A percentile compares a stretch with the other conserved stretches of the same genome.
These are phyloP conservation scores for Logfia minima DNA, from an alignment of 129 eudicot genomes.

Conservation along the genomic window DNA sequence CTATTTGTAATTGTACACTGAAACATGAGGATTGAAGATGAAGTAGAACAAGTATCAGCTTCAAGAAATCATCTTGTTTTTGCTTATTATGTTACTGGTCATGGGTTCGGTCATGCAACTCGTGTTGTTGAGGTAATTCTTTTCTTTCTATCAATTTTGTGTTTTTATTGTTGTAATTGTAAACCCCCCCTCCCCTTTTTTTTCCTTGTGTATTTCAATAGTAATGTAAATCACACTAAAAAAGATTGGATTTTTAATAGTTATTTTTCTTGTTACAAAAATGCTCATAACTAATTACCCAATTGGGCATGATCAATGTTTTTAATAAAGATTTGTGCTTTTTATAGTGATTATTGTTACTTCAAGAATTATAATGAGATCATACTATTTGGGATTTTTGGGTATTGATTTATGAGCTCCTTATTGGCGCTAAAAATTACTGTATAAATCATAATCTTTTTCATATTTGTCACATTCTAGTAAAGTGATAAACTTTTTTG, in stretches of 20 bases:
- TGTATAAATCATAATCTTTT: neutral
- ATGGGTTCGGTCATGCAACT: slow-evolving; percentile 90
- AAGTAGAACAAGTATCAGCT: slow-evolving; percentile 29
- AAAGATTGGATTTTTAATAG: neutral
- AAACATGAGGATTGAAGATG: slow-evolving; percentile 43
- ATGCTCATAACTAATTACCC: slow-evolving; percentile 11
- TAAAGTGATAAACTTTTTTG: neutral
- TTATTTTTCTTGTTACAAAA: neutral
- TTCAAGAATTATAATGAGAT: neutral
- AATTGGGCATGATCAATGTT: neutral
- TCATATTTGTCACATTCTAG: neutral
- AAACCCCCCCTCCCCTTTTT: neutral
- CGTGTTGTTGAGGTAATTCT: slow-evolving; percentile 75
- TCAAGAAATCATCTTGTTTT: slow-evolving; percentile 53
- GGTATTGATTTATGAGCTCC: neutral
- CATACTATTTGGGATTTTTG: neutral
- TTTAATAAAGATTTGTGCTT: neutral
- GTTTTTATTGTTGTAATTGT: neutral
- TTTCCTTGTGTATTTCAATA: neutral
- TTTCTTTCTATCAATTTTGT: neutral
- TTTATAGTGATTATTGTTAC: neutral
- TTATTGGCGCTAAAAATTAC: slow-evolving; percentile 10
- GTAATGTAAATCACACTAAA: neutral
- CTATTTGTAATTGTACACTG: slow-evolving; percentile 4
- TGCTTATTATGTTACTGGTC: slow-evolving; percentile 88